A percentile compares a stretch with the other conserved stretches of the same genome.
phyloP scores from a whole-genome alignment of 2,329 filamentous ascomycete genomes.

The Colletotrichum phormii region DNA sequence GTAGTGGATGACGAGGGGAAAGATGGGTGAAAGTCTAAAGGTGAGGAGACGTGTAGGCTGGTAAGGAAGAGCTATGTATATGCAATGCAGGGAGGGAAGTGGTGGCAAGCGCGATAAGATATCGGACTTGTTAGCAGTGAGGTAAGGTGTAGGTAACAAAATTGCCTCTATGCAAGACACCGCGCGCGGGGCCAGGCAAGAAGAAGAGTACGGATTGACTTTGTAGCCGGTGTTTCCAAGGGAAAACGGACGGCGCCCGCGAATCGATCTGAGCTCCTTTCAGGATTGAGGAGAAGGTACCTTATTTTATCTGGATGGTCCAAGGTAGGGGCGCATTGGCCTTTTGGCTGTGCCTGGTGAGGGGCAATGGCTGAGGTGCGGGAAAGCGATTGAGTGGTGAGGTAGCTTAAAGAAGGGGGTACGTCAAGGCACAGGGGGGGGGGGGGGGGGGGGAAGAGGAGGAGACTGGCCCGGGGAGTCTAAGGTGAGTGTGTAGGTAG shows the following conservation, averaged over 20 bases:
- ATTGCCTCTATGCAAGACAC: conserved; percentile 6
- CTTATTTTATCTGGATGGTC: conserved; percentile 19
- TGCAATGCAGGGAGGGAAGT: conserved; percentile 31
- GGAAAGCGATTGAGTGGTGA: conserved; percentile 3
- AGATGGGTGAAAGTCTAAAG: conserved; percentile 18
- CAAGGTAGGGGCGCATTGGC: conserved; percentile 21
- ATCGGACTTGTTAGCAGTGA: conserved; percentile 21
- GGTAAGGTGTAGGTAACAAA: too few species aligned
- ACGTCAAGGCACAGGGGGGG: conserved; percentile 31
- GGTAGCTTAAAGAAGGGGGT: conserved; percentile 21
- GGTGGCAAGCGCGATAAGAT: conserved; percentile 38
- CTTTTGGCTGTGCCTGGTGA: conserved; percentile 18
- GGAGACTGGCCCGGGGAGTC: too few species aligned
- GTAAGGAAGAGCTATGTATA: conserved; percentile 25
- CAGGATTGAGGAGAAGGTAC: conserved; percentile 21
- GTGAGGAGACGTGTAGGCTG: conserved; percentile 13
- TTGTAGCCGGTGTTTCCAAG: conserved; percentile 29
- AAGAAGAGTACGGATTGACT: conserved; percentile 22
- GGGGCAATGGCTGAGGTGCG: conserved; percentile 20
- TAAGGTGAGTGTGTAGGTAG: neutral
- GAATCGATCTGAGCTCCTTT: conserved; percentile 19
- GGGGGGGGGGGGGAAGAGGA: too few species aligned
- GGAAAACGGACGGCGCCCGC: conserved; percentile 15
- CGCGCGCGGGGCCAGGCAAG: conserved; percentile 6
- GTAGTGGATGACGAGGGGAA: conserved; percentile 16